Evolutionary conservation across 768 basidiomycete genomes (phyloP), one percentile per base, ranked within the genome.

Genomic region (Amanita exitialis): DNA sequence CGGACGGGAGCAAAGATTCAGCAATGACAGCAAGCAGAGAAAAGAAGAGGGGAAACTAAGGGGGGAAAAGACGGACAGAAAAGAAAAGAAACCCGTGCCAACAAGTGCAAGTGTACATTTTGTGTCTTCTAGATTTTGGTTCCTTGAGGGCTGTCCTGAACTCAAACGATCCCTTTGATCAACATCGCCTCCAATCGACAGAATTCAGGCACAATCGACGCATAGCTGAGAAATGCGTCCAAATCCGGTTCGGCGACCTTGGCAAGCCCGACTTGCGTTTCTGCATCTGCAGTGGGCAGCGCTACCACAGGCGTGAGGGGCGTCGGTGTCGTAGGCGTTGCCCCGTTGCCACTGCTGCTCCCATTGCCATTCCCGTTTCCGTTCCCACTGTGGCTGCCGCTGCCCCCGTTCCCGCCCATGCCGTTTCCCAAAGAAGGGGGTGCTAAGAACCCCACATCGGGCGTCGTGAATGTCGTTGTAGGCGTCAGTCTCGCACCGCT

Each of bases 191-290:
- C 90, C 56, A 92, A 65, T 37, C 90, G 71, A 68, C 78, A 80
- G 63, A 81, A 91, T 67, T 92, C 90, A 23, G 87, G 85, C 15
- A 91, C 83, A 61, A 90, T 85, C 32, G 86, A 79, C 16, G 88
- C 87, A 62, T 92, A 92, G 0, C 83, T 78, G 79, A 88, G 77
- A 65, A 90, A 90, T 50, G 88, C 82, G 64, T 92, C 90, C 48
- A 80, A 67, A 61, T 92, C 90, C 12, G 89, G 79, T 53, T 90
- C 87, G 0, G 90, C 88, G 5, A 91, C 83, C 65, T 89, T 90
- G 28, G 79, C 83, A 43, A 90, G 65, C 13, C 90, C 90, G 30
- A 84, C 70, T 66, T 86, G 85, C 28, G 78, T 72, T 66, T 90
- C 89, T 13, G 74, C 70, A 54, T 90, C 87, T 2, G 74, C 70